Evolutionary conservation across 2,329 filamentous ascomycete genomes (phyloP), one percentile per base, ranked within the genome.

Genomic region (Zopfia rhizophila): DNA sequence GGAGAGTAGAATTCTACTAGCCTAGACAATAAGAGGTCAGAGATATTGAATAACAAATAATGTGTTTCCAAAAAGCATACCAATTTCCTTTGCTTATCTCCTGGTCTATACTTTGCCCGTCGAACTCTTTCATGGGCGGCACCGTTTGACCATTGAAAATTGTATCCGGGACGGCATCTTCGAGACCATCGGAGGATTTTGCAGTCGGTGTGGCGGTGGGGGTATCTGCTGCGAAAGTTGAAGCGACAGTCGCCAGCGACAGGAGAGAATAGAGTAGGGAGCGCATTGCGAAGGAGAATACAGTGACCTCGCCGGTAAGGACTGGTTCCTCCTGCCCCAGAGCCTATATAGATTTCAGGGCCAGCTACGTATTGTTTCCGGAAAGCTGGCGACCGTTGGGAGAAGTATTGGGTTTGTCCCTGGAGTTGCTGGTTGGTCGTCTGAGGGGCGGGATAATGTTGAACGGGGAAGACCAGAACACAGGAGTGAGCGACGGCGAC

Each of bases 71-170:
- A 14, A 8, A 27, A 13, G 23, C 3, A 12, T 75, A 88, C 87
- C 86, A 90, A 72, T 83, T 89, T 60, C 87, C 86, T 69, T 88
- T 75, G 52, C 81, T 81, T 32, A 82, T 70, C 54, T 83, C 79
- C 24, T 80, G 74, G 4, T 84, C 79, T 55, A 86, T 81, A 55
- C 77, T 85, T 30, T 78, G 71, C 19, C 80, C 78, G 2, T 78
- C 82, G 51, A 91, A 65, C 61, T 87, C 82, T 30, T 80, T 71
- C 63, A 89, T 73, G 4, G 86, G 83, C 24, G 88, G 87, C 25
- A 91, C 87, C 27, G 76, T 77, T 60, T 86, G 78, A 52, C 78
- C 82, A 63, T 90, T 87, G 75, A 90, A 90, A 28, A 75, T 75
- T 21, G 86, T 89, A 50, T 65, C 63, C 12, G 65, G 61, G n/a